Evolutionary conservation across 164 flowering plant genomes (phyloP).

Genomic region (Platanus orientalis): DNA sequence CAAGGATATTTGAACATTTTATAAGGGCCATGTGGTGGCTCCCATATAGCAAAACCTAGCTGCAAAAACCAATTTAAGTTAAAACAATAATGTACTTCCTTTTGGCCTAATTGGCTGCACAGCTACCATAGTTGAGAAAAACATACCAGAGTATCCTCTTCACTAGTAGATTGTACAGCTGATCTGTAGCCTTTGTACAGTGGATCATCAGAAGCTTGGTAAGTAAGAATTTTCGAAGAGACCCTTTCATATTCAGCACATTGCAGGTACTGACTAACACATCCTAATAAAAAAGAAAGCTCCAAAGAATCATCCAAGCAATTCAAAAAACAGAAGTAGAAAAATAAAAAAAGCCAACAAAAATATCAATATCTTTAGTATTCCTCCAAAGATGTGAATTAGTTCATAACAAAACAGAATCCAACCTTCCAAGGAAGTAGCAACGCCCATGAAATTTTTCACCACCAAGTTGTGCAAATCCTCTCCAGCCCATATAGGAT

Average conservation of each 20-base stretch:
- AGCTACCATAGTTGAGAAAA: neutral
- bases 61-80: slow-evolving; percentile 26
- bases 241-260: slow-evolving; percentile 71
- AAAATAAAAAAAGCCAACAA: slow-evolving; percentile 1
- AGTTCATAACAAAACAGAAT: slow-evolving; percentile 1
- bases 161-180: slow-evolving; percentile 69
- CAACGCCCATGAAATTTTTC: slow-evolving; percentile 71
- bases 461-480: slow-evolving; percentile 81
- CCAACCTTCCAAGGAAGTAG: slow-evolving; percentile 63
- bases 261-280: slow-evolving; percentile 63
- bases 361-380: too few species aligned
- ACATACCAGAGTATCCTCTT: slow-evolving; percentile 66
- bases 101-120: neutral
- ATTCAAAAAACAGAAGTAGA: neutral
- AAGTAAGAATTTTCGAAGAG: slow-evolving; percentile 74
- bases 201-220: slow-evolving; percentile 79
- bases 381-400: neutral
- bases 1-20: slow-evolving; percentile 68
- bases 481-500: slow-evolving; percentile 93
- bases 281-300: slow-evolving; percentile 44
- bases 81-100: neutral
- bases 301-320: neutral
- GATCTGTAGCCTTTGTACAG: slow-evolving; percentile 82
- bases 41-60: slow-evolving; percentile 81
- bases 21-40: slow-evolving; percentile 93